Evolutionary conservation across 1,139 yeast species (phyloP), one percentile per base, ranked within the genome.

Genomic region (Yamadazyma jaroonii): DNA sequence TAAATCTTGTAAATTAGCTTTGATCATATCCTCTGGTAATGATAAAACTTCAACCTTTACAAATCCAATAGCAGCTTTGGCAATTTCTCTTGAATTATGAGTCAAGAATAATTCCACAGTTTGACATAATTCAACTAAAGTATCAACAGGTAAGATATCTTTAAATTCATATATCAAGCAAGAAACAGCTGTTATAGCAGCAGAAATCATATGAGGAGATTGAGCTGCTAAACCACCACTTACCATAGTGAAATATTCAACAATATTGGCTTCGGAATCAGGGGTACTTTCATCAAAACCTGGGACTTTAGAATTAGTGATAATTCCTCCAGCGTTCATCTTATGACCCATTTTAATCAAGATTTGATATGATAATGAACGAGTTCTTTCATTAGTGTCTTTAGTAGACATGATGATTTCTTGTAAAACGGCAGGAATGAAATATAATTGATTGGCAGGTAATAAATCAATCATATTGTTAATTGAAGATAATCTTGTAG

Each of bases 191-290:
- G 96, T 88, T 48, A 94, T 81, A 11, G 97, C 84, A 12, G 97
- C 97, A 53, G 96, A 86, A 34, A 92, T 85, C 96, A 90, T 90
- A 61, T 90, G 96, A 24, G 95, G 92, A 29, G 94, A 77, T 50
- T 84, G 83, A 38, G 96, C 97, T 26, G 95, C 96, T 49, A 94
- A 73, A 64, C 98, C 99, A 32, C 97, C 98, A 61, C 94, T 81
- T 17, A 92, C 84, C 85, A 92, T 88, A 25, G 95, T 88, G 66
- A 92, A 87, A 56, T 72, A 89, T 61, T 89, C 97, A 32, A 81
- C 75, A 44, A 92, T 71, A 12, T 79, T 72, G 8, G 96, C 95
- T 39, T 74, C 70, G 1, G 83, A 69, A 42, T 77, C 74, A 11
- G 84, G 83, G 29, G 81, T 76, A 13, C 67, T 70, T 11, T 71